Evolutionary conservation across 2,329 filamentous ascomycete genomes (phyloP).

Genomic region (Botrytis medusae): DNA sequence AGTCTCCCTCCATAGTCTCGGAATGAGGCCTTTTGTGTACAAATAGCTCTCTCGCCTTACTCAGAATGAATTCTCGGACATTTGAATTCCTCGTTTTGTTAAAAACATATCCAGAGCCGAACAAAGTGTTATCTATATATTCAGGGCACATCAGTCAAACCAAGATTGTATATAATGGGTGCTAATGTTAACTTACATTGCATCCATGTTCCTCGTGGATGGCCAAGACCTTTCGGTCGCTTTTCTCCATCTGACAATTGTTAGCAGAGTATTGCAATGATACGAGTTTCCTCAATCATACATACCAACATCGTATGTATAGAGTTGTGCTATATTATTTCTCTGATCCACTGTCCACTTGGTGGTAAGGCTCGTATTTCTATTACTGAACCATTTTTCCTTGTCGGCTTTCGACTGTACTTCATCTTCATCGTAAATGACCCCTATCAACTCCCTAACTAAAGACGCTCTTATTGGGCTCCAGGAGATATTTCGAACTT

Average conservation of each 20-base stretch:
- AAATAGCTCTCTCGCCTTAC: neutral
- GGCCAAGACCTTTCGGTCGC: neutral
- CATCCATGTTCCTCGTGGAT: neutral
- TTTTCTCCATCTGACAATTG: neutral
- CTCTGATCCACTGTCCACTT: neutral
- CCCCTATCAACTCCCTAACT: neutral
- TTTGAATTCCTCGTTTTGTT: neutral
- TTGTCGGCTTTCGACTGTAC: neutral
- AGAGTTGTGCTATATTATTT: neutral
- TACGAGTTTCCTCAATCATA: neutral
- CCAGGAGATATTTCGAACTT: neutral
- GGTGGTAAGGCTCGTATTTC: neutral
- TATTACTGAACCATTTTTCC: neutral
- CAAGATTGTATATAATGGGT: neutral
- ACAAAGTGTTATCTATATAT: neutral
- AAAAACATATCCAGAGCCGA: neutral
- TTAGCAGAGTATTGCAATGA: neutral
- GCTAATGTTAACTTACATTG: neutral
- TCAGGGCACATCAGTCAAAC: neutral
- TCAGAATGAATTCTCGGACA: neutral
- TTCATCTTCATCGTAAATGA: neutral
- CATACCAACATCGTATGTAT: neutral
- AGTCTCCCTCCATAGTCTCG: neutral
- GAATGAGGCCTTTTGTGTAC: neutral
- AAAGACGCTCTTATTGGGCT: neutral